Conservation (phyloP, 1,284 basidiomycete genomes). For the Sporisorium sorghi region DNA sequence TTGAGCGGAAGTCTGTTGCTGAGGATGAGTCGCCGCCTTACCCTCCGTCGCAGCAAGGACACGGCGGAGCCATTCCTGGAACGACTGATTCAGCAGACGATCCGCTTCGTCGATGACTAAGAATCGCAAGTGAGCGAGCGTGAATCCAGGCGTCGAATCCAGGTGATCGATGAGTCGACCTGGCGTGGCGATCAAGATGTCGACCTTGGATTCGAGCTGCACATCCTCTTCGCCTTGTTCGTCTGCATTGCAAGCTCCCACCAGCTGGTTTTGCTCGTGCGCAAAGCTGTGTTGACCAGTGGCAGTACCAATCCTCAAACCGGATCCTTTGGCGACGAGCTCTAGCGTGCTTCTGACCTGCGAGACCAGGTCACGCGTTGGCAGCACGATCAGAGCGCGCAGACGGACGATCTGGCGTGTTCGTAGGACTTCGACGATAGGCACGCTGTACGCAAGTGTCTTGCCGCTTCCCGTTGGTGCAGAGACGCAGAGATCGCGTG, state of each 20-base stretch:
- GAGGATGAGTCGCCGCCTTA: neutral
- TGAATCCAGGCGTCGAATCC: constrained; percentile 84
- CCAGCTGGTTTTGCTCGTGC: constrained; percentile 63
- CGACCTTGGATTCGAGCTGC: constrained; percentile 73
- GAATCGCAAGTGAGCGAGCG: constrained; percentile 91
- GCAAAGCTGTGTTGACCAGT: constrained; percentile 67
- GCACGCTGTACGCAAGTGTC: constrained; percentile 91
- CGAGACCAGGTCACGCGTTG: constrained; percentile 91
- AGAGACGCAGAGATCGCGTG: constrained; percentile 90
- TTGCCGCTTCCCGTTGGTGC: constrained; percentile 98
- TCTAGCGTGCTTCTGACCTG: constrained; percentile 95
- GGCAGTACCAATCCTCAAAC: constrained; percentile 77
- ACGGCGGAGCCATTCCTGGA: constrained; percentile 84
- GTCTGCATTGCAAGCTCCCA: constrained; percentile 10
- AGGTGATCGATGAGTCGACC: constrained; percentile 95
- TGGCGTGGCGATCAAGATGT: constrained; percentile 94
- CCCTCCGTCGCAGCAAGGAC: constrained; percentile 52
- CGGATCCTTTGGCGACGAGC: constrained; percentile 78
- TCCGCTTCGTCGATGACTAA: constrained; percentile 98
- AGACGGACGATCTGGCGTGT: constrained; percentile 72
- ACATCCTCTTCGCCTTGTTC: constrained; percentile 16
- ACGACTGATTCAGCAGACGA: constrained; percentile 90
- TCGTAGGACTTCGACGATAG: constrained; percentile 78
- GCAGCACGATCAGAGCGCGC: constrained; percentile 90
- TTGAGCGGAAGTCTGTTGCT: constrained; percentile 6